Conservation (phyloP, 2,329 filamentous ascomycete genomes). For the Ophioceras dolichostomum region DNA sequence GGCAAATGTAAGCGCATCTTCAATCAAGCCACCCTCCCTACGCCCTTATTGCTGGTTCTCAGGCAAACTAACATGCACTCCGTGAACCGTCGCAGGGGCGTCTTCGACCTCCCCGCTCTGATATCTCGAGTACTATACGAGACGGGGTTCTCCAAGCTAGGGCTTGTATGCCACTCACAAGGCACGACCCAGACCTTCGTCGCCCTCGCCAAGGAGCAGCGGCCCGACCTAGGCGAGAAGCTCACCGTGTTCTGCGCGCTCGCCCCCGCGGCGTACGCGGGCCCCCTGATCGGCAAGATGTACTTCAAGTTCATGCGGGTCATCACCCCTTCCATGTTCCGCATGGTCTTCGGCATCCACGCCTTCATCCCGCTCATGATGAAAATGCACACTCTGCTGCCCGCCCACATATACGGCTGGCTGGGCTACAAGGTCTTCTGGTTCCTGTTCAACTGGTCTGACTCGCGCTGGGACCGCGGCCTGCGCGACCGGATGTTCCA, state of each 20-base stretch:
- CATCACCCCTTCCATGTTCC: conserved; percentile 65
- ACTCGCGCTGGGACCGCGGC: conserved; percentile 71
- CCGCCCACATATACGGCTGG: conserved; percentile 58
- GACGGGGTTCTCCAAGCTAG: conserved; percentile 74
- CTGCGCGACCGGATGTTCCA: conserved; percentile 78
- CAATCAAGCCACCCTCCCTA: neutral
- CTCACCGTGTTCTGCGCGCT: conserved; percentile 85
- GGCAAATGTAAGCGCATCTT: conserved; percentile 58
- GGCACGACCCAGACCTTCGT: conserved; percentile 84
- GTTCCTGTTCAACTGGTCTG: conserved; percentile 81
- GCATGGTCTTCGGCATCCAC: conserved; percentile 80
- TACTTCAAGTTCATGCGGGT: conserved; percentile 88
- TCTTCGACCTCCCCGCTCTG: conserved; percentile 75
- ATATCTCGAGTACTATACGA: conserved; percentile 67
- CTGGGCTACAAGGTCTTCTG: conserved; percentile 84
- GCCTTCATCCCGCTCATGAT: conserved; percentile 93
- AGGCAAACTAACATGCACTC: neutral
- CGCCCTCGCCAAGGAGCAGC: conserved; percentile 78
- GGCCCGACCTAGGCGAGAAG: conserved; percentile 70
- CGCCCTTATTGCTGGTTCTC: neutral
- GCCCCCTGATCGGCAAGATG: conserved; percentile 70
- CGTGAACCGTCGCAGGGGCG: too few relatives aligned
- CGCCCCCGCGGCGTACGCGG: conserved; percentile 82
- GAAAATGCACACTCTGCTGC: conserved; percentile 59
- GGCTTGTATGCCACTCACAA: conserved; percentile 78